phyloP scores from a whole-genome alignment of 352 stramenopile genomes.

The Pilasporangium apinafurcum region DNA sequence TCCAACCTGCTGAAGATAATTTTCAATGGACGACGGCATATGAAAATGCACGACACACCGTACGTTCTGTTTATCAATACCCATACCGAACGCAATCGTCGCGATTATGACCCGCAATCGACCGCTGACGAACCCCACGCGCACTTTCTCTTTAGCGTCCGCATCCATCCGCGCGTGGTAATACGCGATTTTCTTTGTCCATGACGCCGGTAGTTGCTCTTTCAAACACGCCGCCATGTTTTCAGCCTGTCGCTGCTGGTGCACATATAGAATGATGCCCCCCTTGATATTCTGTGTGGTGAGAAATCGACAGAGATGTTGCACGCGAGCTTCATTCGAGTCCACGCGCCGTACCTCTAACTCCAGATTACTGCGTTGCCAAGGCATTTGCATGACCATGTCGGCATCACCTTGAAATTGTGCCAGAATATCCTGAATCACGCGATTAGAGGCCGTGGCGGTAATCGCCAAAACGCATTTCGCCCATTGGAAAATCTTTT shows the following conservation, averaged over 20 bases:
- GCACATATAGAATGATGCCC: constrained; percentile 79
- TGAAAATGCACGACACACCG: constrained; percentile 97
- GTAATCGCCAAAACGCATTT: constrained; percentile 89
- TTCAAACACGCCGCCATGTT: constrained; percentile 59
- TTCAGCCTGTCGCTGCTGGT: constrained; percentile 72
- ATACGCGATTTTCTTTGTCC: constrained; percentile 44
- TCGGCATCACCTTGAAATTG: constrained; percentile 41
- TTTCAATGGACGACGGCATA: constrained; percentile 94
- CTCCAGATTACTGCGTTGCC: constrained; percentile 60
- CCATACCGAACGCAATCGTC: constrained; percentile 98
- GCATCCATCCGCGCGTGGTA: constrained; percentile 93
- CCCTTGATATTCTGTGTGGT: constrained; percentile 18
- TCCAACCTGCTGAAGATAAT: constrained; percentile 98
- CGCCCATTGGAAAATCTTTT: constrained; percentile 46
- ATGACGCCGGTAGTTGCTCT: constrained; percentile 34
- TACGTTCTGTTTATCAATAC: constrained; percentile 98
- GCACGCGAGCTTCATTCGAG: constrained; percentile 54
- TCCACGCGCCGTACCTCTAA: constrained; percentile 44
- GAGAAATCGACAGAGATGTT: constrained; percentile 26
- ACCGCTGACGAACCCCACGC: constrained; percentile 84
- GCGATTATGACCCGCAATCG: constrained; percentile 90
- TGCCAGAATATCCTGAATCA: constrained; percentile 64
- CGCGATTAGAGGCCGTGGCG: constrained; percentile 82
- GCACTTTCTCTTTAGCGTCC: constrained; percentile 72
- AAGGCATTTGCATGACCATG: constrained; percentile 69